Conservation (phyloP, 2,329 filamentous ascomycete species). For the Ophiocordyceps camponoti-rufipedis region DNA sequence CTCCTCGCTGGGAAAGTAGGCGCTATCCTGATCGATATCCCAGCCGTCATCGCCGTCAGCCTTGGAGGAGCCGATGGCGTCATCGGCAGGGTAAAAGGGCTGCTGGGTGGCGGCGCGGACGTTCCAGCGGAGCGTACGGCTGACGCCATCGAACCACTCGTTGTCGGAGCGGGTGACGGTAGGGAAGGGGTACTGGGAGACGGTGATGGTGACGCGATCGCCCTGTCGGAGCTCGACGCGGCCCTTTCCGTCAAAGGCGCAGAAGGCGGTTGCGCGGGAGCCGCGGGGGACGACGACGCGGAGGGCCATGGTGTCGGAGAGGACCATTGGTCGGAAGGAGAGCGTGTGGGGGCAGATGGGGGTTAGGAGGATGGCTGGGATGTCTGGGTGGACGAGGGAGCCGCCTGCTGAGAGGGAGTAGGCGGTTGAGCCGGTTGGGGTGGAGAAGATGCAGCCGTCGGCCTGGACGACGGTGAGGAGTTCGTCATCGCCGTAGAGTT, state of each 20-base stretch:
- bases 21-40: constrained; percentile 87
- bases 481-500: constrained; percentile 89
- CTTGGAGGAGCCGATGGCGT: constrained; percentile 14
- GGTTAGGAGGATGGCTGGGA: constrained; percentile 88
- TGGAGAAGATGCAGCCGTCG: constrained; percentile 95
- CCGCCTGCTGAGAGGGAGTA: constrained; percentile 94
- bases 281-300: constrained; percentile 71
- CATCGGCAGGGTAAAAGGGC: constrained; percentile 46
- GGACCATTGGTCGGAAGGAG: constrained; percentile 93
- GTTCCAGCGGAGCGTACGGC: constrained; percentile 87
- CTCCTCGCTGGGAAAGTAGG: constrained; percentile 54
- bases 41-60: constrained; percentile 48
- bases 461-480: constrained; percentile 90
- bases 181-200: constrained; percentile 91
- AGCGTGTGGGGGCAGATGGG: constrained; percentile 96
- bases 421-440: constrained; percentile 83
- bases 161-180: constrained; percentile 78
- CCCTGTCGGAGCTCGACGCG: constrained; percentile 84
- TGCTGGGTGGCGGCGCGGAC: constrained; percentile 84
- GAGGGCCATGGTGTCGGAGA: constrained; percentile 85
- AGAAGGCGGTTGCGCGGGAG: constrained; percentile 86
- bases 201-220: constrained; percentile 90
- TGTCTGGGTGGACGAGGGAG: constrained; percentile 88
- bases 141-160: constrained; percentile 96
- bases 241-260: constrained; percentile 92